Evolutionary conservation across 2,329 filamentous ascomycete genomes (phyloP), one percentile per base, ranked within the genome.

Genomic region (Stemphylium vesicarium): DNA sequence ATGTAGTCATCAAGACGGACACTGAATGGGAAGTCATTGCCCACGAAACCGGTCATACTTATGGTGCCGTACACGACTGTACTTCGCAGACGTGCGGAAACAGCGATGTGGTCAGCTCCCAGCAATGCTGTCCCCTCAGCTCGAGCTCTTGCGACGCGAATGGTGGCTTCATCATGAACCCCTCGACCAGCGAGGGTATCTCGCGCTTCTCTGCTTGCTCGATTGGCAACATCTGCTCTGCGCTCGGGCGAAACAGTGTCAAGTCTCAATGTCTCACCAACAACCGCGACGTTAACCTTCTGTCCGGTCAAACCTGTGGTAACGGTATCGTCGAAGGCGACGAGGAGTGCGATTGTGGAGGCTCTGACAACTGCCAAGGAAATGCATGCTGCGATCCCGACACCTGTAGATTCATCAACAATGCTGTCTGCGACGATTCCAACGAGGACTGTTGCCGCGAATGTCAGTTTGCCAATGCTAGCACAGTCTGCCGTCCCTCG

Each of bases 321-420:
- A 99, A 99, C 76, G 95, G 95, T 49, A 98, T 99, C 62, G 95
- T 99, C 45, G 95, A 98, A 77, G 81, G 84, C 15, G 95, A 92
- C 60, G 95, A 99, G 77, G 90, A 99, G 48, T 99, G 95, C 77
- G 95, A 99, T 76, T 99, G 95, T 69, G 95, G 95, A 59, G 94
- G 94, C 50, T 78, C 81, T 12, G 76, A 80, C 12, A 85, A 85
- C 35, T 99, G 95, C 73, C 85, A 81, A 20, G 77, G 82, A 68
- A 95, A 98, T 77, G 70, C 75, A 12, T 99, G 95, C 81, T 99
- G 95, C 77, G 83, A 99, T 66, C 78, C 92, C 1, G 84, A 77
- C 3, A 98, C 95, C 0, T 99, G 95, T 85, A 91, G 88, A 68
- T 97, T 96, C 81, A 89, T 83, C 49, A 74, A 78, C 50, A 84